Base-by-base conservation (phyloP, 2,329 filamentous ascomycete genomes). In the Arachnomyces sp. region DNA sequence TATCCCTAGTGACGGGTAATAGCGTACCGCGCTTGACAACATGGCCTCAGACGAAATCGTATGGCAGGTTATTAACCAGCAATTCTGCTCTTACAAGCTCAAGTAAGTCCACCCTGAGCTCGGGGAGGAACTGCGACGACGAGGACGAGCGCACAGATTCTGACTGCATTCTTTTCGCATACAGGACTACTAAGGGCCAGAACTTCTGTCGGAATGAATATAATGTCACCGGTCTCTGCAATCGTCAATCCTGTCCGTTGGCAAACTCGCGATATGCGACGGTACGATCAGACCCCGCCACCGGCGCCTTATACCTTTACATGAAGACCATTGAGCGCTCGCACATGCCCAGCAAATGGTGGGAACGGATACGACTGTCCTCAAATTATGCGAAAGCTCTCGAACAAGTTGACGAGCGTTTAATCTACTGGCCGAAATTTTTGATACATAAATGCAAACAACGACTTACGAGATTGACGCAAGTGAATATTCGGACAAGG, bases 1-100 rank as follows among this genome's bases (percentile, higher is more conserved):
- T 46, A 17, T 43, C 43, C 15, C 42, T 42, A 36, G 9, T 25
- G 9, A 25, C 20, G 20, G 20, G 9, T 25, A 25, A 25, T 9
- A 5, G 9, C 9, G 5, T 25, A 29, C 17, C 14, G 13, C 16
- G 13, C 30, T 28, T 15, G 17, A 37, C 39, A 51, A 48, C 42
- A 93, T 92, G 84, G 79, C 85, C 43, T 93, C 87, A 48, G 90
- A 96, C 72, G 90, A 96, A 67, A 93, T 96, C 50, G 82, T 96
- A 49, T 98, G 92, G 92, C 81, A 89, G 63, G 85, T 95, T 43
- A 94, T 95, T 52, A 93, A 94, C 66, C 85, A 92, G 66, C 84
- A 90, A 60, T 93, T 92, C 63, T 96, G 92, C 71, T 82, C 84
- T 38, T 96, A 89, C 73, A 95, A 95, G 61, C 73, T 96, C 51